Evolutionary conservation across 2,329 filamentous ascomycete species (phyloP).

Genomic region (Ceratocystiopsis minuta): DNA sequence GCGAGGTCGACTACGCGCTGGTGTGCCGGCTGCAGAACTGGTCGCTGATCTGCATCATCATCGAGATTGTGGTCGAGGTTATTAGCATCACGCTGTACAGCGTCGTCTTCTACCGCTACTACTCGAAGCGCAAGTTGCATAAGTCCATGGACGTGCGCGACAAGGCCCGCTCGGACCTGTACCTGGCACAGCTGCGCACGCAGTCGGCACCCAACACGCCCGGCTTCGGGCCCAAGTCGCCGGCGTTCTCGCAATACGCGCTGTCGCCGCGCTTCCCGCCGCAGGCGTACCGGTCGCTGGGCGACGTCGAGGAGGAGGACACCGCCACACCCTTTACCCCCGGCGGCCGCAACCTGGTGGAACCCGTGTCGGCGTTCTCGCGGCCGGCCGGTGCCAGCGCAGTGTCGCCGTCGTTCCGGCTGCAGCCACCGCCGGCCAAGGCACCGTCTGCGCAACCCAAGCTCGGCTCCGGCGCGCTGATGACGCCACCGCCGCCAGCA

Average conservation of each 20-base stretch:
- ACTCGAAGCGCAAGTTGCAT: conserved; percentile 83
- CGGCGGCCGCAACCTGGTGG: conserved; percentile 32
- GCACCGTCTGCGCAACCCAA: conserved; percentile 63
- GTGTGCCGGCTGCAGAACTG: conserved; percentile 91
- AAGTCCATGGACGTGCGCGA: conserved; percentile 96
- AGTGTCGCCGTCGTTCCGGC: conserved; percentile 39
- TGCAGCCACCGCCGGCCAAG: conserved; percentile 69
- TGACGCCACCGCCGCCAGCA: conserved; percentile 20
- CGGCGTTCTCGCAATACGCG: conserved; percentile 32
- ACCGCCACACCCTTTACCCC: conserved; percentile 31
- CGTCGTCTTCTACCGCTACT: conserved; percentile 93
- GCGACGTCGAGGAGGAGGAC: conserved; percentile 20
- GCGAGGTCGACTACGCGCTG: conserved; percentile 74
- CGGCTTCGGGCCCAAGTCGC: conserved; percentile 59
- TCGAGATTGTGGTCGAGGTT: conserved; percentile 83
- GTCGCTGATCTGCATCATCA: conserved; percentile 90
- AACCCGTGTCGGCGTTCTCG: conserved; percentile 45
- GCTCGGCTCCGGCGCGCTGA: conserved; percentile 42
- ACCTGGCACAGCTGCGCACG: conserved; percentile 66
- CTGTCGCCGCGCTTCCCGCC: conserved; percentile 45
- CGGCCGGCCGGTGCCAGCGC: conserved; percentile 24
- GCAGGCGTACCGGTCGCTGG: conserved; percentile 29
- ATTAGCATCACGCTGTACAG: conserved; percentile 86
- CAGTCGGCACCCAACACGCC: conserved; percentile 94
- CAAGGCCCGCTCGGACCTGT: conserved; percentile 83